phyloP scores from a whole-genome alignment of 805 yeast species.

The Starmerella sp. region DNA sequence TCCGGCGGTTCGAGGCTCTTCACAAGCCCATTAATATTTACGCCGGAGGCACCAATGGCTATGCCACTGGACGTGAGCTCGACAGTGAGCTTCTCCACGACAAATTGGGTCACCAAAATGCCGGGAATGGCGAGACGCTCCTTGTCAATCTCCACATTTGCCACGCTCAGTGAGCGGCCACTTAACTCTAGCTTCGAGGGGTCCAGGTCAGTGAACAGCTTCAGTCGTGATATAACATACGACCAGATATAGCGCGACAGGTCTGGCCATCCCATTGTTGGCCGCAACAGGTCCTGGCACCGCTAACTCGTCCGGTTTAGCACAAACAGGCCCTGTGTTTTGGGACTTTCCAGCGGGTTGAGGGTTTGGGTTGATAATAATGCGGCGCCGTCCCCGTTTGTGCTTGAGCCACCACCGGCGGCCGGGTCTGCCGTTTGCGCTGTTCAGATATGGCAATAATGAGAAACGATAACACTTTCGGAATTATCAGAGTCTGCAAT shows the following conservation, averaged over 20 bases:
- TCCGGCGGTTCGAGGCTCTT: slow-evolving; percentile 16
- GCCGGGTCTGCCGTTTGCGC: no score
- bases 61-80: slow-evolving; percentile 60
- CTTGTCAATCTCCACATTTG: slow-evolving; percentile 60
- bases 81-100: slow-evolving; percentile 43
- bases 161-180: slow-evolving; percentile 31
- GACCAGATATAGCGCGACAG: slow-evolving; percentile 71
- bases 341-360: background rate
- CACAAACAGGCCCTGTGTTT: background rate
- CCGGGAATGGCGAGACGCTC: slow-evolving; percentile 57
- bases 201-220: slow-evolving; percentile 72
- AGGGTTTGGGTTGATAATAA: background rate
- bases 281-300: background rate
- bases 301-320: background rate
- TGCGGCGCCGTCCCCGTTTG: background rate
- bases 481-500: no score
- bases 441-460: no score
- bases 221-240: slow-evolving; percentile 68
- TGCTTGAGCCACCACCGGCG: no score
- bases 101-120: slow-evolving; percentile 49
- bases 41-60: slow-evolving; percentile 45
- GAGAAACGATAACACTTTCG: no score
- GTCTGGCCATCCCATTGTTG: slow-evolving; percentile 32
- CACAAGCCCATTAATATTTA: slow-evolving; percentile 35
- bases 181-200: slow-evolving; percentile 73